Percentiles rank a stretch among this genome's conserved stretches.
Conservation (phyloP, 345 rosid species). For the Acer negundo region DNA sequence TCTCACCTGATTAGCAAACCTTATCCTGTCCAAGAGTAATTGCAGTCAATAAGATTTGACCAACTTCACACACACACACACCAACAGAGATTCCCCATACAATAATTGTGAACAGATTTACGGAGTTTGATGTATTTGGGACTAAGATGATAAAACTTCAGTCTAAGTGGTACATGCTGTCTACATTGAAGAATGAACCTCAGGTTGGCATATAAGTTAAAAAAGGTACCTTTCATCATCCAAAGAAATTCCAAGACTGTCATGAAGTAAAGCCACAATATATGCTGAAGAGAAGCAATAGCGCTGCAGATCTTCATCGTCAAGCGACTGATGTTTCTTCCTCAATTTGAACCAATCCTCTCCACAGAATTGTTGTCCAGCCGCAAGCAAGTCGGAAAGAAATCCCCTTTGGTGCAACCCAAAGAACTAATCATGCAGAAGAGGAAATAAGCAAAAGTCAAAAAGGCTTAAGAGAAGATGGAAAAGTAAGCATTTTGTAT, state of each 20-base stretch:
- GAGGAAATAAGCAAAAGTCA: conserved; percentile 11
- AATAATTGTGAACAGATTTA: not conserved
- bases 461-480: conserved; percentile 6
- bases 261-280: conserved; percentile 85
- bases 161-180: not conserved
- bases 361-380: conserved; percentile 74
- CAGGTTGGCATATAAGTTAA: not conserved
- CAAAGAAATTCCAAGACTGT: conserved; percentile 71
- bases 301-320: conserved; percentile 62
- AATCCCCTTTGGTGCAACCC: conserved; percentile 53
- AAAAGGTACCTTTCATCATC: conserved; percentile 56
- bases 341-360: conserved; percentile 80
- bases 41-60: conserved; percentile 6
- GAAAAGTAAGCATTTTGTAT: not conserved
- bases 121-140: not conserved
- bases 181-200: not conserved
- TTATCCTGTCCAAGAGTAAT: conserved; percentile 46
- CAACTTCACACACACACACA: not conserved
- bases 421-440: conserved; percentile 61
- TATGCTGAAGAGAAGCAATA: conserved; percentile 95
- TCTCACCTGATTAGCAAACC: conserved; percentile 65
- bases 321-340: conserved; percentile 50
- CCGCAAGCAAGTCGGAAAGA: conserved; percentile 60
- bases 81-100: not conserved
- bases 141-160: not conserved